phyloP scores from a whole-genome alignment of 257 asterid genomes.

The Catharanthus roseus region DNA sequence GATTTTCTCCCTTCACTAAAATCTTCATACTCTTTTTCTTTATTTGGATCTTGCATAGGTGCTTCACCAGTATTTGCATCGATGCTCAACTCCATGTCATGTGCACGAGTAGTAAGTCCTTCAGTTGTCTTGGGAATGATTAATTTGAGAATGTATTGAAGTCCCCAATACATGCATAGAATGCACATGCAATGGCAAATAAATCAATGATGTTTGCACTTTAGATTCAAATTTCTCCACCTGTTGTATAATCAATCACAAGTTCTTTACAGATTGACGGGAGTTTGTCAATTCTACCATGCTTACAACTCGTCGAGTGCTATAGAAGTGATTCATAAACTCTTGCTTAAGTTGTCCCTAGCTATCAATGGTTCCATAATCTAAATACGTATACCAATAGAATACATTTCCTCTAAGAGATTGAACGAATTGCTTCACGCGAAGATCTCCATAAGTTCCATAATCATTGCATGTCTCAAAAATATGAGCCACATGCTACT shows the following conservation, averaged over 20 bases:
- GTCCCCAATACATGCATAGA: too few species aligned
- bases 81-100: slow-evolving; percentile 1
- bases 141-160: neutral
- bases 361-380: neutral
- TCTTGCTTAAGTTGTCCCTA: too few species aligned
- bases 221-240: neutral
- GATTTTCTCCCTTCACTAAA: too few species aligned
- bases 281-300: too few species aligned
- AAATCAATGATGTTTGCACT: neutral
- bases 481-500: neutral
- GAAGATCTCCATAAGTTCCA: neutral
- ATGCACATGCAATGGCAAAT: neutral
- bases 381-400: neutral
- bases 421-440: neutral
- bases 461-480: neutral
- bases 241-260: neutral
- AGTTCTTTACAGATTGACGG: neutral
- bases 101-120: neutral
- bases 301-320: neutral
- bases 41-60: too few species aligned
- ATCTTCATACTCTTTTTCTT: too few species aligned
- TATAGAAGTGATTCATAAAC: too few species aligned
- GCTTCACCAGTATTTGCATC: neutral
- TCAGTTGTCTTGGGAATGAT: neutral
- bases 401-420: neutral